These are phyloP conservation scores for Diplodia seriata DNA, from an alignment of 2,329 filamentous ascomycete genomes.

Conservation along the genomic window DNA sequence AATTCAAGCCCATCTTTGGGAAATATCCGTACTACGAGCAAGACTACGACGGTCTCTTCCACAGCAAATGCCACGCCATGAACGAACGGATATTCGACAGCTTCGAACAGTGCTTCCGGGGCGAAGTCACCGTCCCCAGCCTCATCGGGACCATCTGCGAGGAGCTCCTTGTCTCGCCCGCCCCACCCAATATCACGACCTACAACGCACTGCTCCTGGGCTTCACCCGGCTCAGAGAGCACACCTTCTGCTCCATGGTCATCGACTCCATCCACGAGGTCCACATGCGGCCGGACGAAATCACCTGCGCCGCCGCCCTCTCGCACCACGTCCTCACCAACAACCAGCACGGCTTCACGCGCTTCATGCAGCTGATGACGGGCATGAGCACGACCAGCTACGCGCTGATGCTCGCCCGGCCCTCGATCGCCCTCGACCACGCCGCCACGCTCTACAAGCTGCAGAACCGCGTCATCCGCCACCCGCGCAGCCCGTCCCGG, in stretches of 20 bases:
- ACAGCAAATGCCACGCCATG: constrained; percentile 41
- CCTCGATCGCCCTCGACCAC: constrained; percentile 42
- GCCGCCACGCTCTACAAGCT: neutral
- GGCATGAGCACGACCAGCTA: constrained; percentile 41
- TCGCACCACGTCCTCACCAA: constrained; percentile 47
- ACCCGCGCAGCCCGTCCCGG: constrained; percentile 38
- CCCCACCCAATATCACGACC: constrained; percentile 70
- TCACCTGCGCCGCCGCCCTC: constrained; percentile 51
- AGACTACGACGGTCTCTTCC: constrained; percentile 48
- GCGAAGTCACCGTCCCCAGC: constrained; percentile 33
- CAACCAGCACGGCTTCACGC: constrained; percentile 45
- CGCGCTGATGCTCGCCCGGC: constrained; percentile 52
- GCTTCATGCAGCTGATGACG: constrained; percentile 52
- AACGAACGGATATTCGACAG: constrained; percentile 43
- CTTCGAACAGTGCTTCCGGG: constrained; percentile 32
- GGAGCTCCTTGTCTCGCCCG: constrained; percentile 68
- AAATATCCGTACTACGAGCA: constrained; percentile 45
- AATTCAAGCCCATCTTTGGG: constrained; percentile 10
- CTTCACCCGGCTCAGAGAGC: constrained; percentile 54
- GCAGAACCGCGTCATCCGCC: constrained; percentile 16
- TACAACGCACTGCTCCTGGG: constrained; percentile 74
- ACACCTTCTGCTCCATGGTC: constrained; percentile 40
- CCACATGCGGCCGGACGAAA: constrained; percentile 56
- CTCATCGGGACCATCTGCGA: constrained; percentile 58
- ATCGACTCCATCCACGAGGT: constrained; percentile 45